Evolutionary conservation across 371 early-diverging fungal genomes (phyloP).

Genomic region (Lichtheimia hyalospora): DNA sequence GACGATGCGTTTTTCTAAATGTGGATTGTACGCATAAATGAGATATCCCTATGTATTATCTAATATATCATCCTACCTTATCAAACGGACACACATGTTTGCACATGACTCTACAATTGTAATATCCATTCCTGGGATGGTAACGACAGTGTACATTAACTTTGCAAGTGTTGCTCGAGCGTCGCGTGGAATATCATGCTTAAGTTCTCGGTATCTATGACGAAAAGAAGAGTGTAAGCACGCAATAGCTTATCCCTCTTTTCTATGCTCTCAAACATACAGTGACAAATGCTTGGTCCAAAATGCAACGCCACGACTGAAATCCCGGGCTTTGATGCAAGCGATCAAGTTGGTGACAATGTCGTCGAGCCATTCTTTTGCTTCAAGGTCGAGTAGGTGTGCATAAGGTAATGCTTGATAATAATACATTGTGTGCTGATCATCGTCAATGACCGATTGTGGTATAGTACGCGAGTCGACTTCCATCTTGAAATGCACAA

Average conservation of each 20-base stretch:
- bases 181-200: slow-evolving; percentile 59
- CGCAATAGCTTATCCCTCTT: too few species aligned
- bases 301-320: slow-evolving; percentile 51
- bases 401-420: slow-evolving; percentile 59
- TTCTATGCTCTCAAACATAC: not conserved
- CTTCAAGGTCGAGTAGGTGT: slow-evolving; percentile 48
- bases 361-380: slow-evolving; percentile 52
- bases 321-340: slow-evolving; percentile 59
- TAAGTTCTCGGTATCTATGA: slow-evolving; percentile 64
- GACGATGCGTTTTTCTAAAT: slow-evolving; percentile 47
- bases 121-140: slow-evolving; percentile 66
- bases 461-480: slow-evolving; percentile 16
- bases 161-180: slow-evolving; percentile 61
- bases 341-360: slow-evolving; percentile 54
- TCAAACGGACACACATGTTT: slow-evolving; percentile 48
- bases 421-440: slow-evolving; percentile 46
- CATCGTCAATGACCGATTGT: slow-evolving; percentile 39
- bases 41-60: not conserved
- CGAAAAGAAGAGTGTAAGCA: too few species aligned
- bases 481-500: not conserved
- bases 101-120: slow-evolving; percentile 61
- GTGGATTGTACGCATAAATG: not conserved
- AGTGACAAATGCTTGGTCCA: slow-evolving; percentile 58
- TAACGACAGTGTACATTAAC: slow-evolving; percentile 53
- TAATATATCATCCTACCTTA: slow-evolving; percentile 48